These are phyloP conservation scores for Hypoxylon fragiforme DNA, from an alignment of 495 filamentous ascomycete genomes.

Conservation along the genomic window DNA sequence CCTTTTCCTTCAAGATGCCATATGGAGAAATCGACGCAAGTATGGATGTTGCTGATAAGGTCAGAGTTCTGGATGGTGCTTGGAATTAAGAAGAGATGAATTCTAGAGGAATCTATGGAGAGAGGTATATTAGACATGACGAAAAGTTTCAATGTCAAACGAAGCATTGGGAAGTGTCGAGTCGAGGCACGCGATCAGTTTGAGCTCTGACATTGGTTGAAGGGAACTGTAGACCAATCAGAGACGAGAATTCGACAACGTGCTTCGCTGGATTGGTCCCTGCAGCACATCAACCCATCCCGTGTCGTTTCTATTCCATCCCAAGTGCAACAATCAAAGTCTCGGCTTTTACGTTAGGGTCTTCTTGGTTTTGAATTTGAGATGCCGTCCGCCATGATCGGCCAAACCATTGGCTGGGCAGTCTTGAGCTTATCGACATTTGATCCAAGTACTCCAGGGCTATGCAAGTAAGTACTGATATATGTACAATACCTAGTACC, in stretches of 20 bases:
- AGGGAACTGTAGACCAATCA: conserved; percentile 28
- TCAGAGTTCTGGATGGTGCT: neutral
- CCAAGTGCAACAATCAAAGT: conserved; percentile 16
- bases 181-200: conserved; percentile 42
- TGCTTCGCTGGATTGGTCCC: conserved; percentile 27
- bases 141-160: conserved; percentile 15
- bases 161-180: conserved; percentile 32
- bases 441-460: neutral
- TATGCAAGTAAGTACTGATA: too few relatives aligned
- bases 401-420: conserved; percentile 20
- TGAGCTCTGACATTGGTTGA: conserved; percentile 38
- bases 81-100: conserved; percentile 10
- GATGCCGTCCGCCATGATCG: neutral
- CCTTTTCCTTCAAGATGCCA: conserved; percentile 3
- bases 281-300: conserved; percentile 22
- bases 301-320: neutral
- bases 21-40: conserved; percentile 5
- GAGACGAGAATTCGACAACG: conserved; percentile 14
- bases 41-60: neutral
- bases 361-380: neutral
- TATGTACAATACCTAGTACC: too few relatives aligned
- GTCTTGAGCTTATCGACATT: neutral
- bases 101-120: conserved; percentile 12
- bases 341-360: conserved; percentile 13
- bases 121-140: conserved; percentile 28